Percentiles rank a stretch among this genome's conserved stretches.
Evolutionary conservation across 2,329 filamentous ascomycete genomes (phyloP).

Genomic region (Penicillium sumatraense): DNA sequence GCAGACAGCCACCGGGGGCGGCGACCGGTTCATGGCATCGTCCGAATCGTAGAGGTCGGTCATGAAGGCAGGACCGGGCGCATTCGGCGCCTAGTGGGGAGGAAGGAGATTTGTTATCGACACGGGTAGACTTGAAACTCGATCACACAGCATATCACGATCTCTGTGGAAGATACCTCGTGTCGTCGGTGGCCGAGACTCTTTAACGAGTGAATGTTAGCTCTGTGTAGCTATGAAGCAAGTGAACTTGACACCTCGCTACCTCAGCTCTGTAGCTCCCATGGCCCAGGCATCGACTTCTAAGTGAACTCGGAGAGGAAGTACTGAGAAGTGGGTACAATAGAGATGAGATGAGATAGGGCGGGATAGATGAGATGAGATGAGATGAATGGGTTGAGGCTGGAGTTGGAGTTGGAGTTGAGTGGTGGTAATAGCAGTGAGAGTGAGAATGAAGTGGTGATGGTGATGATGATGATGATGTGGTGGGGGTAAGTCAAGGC

Average conservation of each 20-base stretch:
- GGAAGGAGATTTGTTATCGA: conserved; percentile 6
- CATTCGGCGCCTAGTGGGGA: conserved; percentile 9
- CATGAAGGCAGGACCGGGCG: conserved; percentile 30
- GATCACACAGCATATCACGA: conserved; percentile 3
- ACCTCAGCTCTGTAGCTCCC: neutral
- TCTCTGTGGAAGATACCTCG: neutral
- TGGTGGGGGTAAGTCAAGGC: no score
- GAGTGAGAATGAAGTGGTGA: neutral
- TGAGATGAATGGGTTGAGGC: neutral
- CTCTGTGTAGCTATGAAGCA: neutral
- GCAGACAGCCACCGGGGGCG: conserved; percentile 37
- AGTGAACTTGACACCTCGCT: neutral
- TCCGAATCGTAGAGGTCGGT: conserved; percentile 48
- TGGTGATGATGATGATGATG: no score
- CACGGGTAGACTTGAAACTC: neutral
- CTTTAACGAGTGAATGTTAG: neutral
- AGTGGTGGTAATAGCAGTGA: no score
- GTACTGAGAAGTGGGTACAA: neutral
- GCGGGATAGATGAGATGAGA: neutral
- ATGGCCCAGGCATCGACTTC: neutral
- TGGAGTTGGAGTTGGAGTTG: no score
- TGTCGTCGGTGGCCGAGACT: neutral
- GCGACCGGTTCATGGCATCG: conserved; percentile 43
- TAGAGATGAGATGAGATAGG: no score
- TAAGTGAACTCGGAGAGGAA: neutral